These are phyloP conservation scores for Telopea speciosissima DNA, from an alignment of 177 flowering plant genomes.

Conservation along the genomic window DNA sequence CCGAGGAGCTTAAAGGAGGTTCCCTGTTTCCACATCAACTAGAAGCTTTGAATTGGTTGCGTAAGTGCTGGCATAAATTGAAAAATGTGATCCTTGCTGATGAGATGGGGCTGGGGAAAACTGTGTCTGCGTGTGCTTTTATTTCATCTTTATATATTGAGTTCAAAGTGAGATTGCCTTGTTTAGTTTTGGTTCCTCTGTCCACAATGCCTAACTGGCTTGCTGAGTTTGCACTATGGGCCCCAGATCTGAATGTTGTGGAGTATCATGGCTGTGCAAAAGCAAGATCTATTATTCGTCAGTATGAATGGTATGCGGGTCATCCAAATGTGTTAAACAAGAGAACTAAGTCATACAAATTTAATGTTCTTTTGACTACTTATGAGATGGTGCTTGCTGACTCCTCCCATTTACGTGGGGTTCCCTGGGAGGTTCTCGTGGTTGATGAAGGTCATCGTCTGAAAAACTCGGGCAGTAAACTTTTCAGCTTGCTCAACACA, in stretches of 20 bases:
- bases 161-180: constrained; percentile 72
- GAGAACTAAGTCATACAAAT: constrained; percentile 53
- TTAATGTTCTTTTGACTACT: constrained; percentile 89
- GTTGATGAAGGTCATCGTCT: constrained; percentile 99
- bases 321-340: constrained; percentile 31
- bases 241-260: constrained; percentile 88
- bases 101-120: constrained; percentile 99
- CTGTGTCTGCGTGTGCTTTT: constrained; percentile 95
- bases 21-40: constrained; percentile 90
- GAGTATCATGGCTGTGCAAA: constrained; percentile 95
- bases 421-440: constrained; percentile 98
- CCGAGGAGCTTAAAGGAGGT: constrained; percentile 83
- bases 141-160: constrained; percentile 75
- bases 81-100: constrained; percentile 98
- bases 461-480: constrained; percentile 90
- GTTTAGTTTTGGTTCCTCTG: constrained; percentile 92
- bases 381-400: constrained; percentile 98
- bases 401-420: constrained; percentile 71
- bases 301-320: constrained; percentile 91
- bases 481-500: constrained; percentile 83
- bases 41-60: constrained; percentile 97
- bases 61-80: constrained; percentile 83
- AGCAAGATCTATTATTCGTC: constrained; percentile 84
- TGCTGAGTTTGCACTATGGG: constrained; percentile 88
- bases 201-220: constrained; percentile 99